Evolutionary conservation across 116 monocot genomes (phyloP).

Genomic region (Papilionanthe hybrid): DNA sequence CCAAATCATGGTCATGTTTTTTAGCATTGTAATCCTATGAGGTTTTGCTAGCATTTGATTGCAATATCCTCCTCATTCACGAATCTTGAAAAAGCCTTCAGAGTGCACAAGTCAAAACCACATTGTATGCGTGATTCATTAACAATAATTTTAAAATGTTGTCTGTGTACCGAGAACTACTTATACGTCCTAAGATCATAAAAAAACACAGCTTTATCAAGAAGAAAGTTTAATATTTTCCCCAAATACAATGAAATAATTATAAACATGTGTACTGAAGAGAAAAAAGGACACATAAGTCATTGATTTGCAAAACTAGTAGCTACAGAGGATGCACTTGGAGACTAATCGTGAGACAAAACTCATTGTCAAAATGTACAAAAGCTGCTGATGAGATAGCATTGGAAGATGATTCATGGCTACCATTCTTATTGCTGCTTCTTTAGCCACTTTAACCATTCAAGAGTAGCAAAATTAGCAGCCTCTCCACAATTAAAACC

Average conservation of each 20-base stretch:
- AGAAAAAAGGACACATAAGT: neutral
- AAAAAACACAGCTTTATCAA: neutral
- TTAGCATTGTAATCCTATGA: neutral
- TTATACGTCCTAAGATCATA: neutral
- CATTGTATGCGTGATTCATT: neutral
- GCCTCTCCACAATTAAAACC: constrained; percentile 99
- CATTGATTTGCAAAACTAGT: neutral
- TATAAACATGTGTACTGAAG: no score
- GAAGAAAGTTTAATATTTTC: neutral
- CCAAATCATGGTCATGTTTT: neutral
- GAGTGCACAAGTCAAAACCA: neutral
- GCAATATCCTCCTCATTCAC: neutral
- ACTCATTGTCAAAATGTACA: constrained; percentile 86
- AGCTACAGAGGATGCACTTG: neutral
- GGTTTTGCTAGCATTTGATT: neutral
- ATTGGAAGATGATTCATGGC: constrained; percentile 97
- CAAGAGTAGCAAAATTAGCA: constrained; percentile 96
- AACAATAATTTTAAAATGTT: neutral
- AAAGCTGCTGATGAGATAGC: constrained; percentile 97
- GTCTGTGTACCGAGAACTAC: neutral
- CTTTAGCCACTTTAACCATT: constrained; percentile 97
- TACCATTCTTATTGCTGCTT: constrained; percentile 94
- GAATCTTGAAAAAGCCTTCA: neutral
- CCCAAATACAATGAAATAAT: neutral
- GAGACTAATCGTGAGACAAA: constrained; percentile 75